These are phyloP conservation scores for Atkinsonella hypoxylon DNA, from an alignment of 2,329 filamentous ascomycete genomes.

Conservation along the genomic window DNA sequence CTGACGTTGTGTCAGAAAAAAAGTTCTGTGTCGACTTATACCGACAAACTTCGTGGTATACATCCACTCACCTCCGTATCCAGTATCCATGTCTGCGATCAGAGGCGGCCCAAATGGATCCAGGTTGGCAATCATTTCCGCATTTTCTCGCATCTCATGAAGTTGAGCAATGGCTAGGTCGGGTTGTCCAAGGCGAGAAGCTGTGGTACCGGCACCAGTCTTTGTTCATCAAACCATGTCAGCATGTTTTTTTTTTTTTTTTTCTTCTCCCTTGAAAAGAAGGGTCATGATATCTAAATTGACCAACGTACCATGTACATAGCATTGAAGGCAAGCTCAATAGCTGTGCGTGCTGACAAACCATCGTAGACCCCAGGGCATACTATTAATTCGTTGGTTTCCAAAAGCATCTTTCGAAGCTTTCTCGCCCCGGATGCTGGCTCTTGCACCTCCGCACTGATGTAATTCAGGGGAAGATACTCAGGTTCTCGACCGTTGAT, in stretches of 20 bases:
- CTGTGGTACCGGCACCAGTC: constrained; percentile 52
- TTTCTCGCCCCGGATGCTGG: constrained; percentile 18
- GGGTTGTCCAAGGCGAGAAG: constrained; percentile 48
- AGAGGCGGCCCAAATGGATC: constrained; percentile 42
- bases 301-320: constrained; percentile 49
- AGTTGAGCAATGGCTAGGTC: constrained; percentile 52
- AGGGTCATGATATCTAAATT: no score
- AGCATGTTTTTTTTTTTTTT: background rate
- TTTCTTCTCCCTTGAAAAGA: background rate
- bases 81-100: constrained; percentile 49
- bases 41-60: no score
- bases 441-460: constrained; percentile 7
- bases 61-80: constrained; percentile 34
- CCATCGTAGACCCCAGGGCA: constrained; percentile 60
- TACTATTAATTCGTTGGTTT: constrained; percentile 35
- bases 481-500: background rate
- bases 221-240: constrained; percentile 13
- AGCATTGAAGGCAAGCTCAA: constrained; percentile 47
- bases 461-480: constrained; percentile 7
- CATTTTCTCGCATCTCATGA: constrained; percentile 51
- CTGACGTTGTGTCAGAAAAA: constrained; percentile 9
- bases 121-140: constrained; percentile 50
- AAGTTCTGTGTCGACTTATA: background rate
- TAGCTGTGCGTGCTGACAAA: constrained; percentile 50
- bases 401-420: constrained; percentile 28